Percentiles rank a stretch among this genome's conserved stretches.
Evolutionary conservation across 768 basidiomycete genomes (phyloP).

Genomic region (Serendipita vermifera): DNA sequence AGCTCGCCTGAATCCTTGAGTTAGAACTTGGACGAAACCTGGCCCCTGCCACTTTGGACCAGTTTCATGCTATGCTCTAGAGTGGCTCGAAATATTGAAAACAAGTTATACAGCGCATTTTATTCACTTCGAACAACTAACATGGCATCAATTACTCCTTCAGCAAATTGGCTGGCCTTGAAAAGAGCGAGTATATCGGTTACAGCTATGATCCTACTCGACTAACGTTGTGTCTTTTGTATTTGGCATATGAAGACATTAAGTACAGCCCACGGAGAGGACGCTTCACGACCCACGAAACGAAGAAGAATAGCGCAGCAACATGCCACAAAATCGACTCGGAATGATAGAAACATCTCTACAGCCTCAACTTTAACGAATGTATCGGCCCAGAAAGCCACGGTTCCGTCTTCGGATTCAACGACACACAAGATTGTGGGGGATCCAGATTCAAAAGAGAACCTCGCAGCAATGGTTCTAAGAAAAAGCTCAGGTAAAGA

Average conservation of each 20-base stretch:
- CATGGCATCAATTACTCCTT: too few species aligned
- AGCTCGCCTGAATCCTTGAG: too few species aligned
- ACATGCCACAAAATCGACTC: not conserved
- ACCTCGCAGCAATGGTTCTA: slow-evolving; percentile 2
- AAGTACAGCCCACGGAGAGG: not conserved
- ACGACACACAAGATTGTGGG: not conserved
- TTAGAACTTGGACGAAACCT: too few species aligned
- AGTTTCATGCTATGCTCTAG: too few species aligned
- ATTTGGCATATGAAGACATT: not conserved
- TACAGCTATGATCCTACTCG: not conserved
- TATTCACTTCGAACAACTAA: too few species aligned
- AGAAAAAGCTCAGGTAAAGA: not conserved
- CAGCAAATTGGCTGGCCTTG: slow-evolving; percentile 7
- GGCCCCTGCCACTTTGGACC: too few species aligned
- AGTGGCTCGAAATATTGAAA: too few species aligned
- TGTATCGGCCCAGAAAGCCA: not conserved
- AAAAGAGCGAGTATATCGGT: not conserved
- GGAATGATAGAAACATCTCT: not conserved
- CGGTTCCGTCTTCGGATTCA: not conserved
- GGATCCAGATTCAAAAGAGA: slow-evolving; percentile 6
- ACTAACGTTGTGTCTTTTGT: not conserved
- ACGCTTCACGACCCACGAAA: not conserved
- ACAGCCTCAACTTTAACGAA: not conserved
- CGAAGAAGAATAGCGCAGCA: not conserved
- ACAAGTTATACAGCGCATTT: too few species aligned